Base-by-base conservation (phyloP, 2,329 filamentous ascomycete species). In the Drechslerella stenobrocha region DNA sequence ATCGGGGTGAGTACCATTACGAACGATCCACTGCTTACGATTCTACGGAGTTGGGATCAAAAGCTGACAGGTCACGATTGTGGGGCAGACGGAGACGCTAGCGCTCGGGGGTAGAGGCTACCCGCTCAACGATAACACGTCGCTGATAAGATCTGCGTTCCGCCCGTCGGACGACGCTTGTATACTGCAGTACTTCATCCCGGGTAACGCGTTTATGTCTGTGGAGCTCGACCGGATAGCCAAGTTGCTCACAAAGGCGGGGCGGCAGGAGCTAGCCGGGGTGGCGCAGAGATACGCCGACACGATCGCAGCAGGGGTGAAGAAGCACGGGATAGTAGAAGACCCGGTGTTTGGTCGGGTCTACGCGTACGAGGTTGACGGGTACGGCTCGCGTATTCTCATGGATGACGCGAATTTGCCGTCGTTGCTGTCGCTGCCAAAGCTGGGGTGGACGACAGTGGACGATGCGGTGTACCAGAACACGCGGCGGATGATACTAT, bases 131-230 rank as follows among this genome's bases (percentile, higher is more conserved):
- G 82, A 80, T 71, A 89, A 86, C 15, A 96, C 93, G 0, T 90
- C 90, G 0, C 82, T 98, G 0, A 82, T 97, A 47, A 85, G 93
- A 63, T 95, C 89, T 37, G 92, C 93, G 0, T 98, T 98, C 78
- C 84, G 93, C 0, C 93, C 93, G 2, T 95, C 89, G 70, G 93
- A 98, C 73, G 93, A 98, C 76, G 90, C 93, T 1, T 95, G 90
- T 0, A 96, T 93, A 34, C 80, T 98, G 2, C 91, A 91, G 44
- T 98, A 90, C 79, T 89, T 96, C 75, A 95, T 98, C 71, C 93
- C 93, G 0, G 87, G 89, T 34, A 98, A 98, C 75, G 93, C 93
- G 22, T 92, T 95, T 86, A 96, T 98, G 82, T 86, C 90, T 1
- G 88, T 92, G 0, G 90, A 98, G 76, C 80, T 98, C 23, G 83